A percentile compares a stretch with the other conserved stretches of the same genome.
Evolutionary conservation across 768 basidiomycete genomes (phyloP).

Genomic region (Coprinellus aureogranulatus): DNA sequence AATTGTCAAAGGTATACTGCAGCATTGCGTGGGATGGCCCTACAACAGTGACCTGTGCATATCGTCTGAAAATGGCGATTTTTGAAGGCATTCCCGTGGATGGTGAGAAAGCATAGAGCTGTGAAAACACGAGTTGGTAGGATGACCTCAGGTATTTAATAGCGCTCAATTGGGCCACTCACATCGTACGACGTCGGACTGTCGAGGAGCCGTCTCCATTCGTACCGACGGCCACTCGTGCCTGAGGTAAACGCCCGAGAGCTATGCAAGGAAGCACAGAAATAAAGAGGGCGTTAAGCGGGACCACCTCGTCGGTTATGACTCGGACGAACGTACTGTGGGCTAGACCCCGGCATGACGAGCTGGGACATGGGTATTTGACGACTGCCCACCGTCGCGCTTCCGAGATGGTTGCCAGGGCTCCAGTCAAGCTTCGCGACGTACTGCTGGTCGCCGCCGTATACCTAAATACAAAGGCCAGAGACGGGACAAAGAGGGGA

Average conservation of each 20-base stretch:
- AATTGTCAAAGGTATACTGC: conserved; percentile 62
- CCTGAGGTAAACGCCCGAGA: conserved; percentile 58
- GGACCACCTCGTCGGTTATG: background rate
- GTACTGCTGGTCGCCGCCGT: conserved; percentile 43
- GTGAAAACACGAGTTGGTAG: too few species aligned
- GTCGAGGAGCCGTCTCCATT: conserved; percentile 59
- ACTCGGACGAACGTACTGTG: conserved; percentile 34
- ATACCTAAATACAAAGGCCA: conserved; percentile 29
- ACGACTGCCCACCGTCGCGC: conserved; percentile 53
- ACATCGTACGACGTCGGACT: conserved; percentile 61
- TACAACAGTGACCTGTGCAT: conserved; percentile 50
- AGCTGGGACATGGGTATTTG: conserved; percentile 63
- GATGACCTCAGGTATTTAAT: too few species aligned
- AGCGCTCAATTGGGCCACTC: conserved; percentile 20
- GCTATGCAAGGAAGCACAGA: conserved; percentile 32
- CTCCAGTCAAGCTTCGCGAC: conserved; percentile 52
- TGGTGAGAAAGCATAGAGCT: conserved; percentile 40
- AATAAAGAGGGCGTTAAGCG: conserved; percentile 5
- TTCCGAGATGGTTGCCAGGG: conserved; percentile 52
- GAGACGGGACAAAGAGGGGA: background rate
- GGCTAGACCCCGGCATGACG: conserved; percentile 49
- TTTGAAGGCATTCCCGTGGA: conserved; percentile 37
- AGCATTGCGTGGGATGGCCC: conserved; percentile 65
- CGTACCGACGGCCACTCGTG: conserved; percentile 57
- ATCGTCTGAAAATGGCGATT: conserved; percentile 60